Conservation (phyloP, 805 yeast genomes). For the Pichia sporocuriosa region DNA sequence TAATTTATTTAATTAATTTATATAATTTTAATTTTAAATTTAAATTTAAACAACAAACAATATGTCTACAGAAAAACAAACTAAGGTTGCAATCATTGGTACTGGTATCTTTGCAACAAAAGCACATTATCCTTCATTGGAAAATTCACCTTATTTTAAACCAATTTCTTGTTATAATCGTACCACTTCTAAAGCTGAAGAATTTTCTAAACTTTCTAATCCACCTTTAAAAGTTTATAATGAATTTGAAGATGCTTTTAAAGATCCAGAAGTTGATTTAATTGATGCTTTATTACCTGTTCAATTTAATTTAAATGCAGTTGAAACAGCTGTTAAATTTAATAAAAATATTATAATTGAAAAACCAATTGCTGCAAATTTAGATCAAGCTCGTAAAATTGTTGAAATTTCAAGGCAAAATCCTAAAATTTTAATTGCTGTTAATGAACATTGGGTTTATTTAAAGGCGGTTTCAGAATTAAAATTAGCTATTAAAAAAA, state of each 20-base stretch:
- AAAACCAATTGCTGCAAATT: slow-evolving; percentile 86
- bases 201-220: slow-evolving; percentile 47
- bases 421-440: slow-evolving; percentile 55
- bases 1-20: not conserved
- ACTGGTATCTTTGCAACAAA: slow-evolving; percentile 87
- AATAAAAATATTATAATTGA: slow-evolving; percentile 79
- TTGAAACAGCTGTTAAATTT: slow-evolving; percentile 61
- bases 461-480: slow-evolving; percentile 51
- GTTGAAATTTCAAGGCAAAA: slow-evolving; percentile 59
- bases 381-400: slow-evolving; percentile 74
- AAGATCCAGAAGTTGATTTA: slow-evolving; percentile 61
- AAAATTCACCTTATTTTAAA: slow-evolving; percentile 44
- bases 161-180: slow-evolving; percentile 76
- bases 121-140: slow-evolving; percentile 69
- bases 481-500: slow-evolving; percentile 53
- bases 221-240: slow-evolving; percentile 57
- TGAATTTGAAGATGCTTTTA: slow-evolving; percentile 55
- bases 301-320: slow-evolving; percentile 63
- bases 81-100: slow-evolving; percentile 65
- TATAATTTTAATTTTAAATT: too few relatives aligned
- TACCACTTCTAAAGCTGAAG: slow-evolving; percentile 75
- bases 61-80: slow-evolving; percentile 1
- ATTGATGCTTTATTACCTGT: slow-evolving; percentile 90
- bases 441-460: slow-evolving; percentile 85
- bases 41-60: not conserved